Evolutionary conservation across 164 flowering plant species (phyloP).

Genomic region (Kingdonia uniflora): DNA sequence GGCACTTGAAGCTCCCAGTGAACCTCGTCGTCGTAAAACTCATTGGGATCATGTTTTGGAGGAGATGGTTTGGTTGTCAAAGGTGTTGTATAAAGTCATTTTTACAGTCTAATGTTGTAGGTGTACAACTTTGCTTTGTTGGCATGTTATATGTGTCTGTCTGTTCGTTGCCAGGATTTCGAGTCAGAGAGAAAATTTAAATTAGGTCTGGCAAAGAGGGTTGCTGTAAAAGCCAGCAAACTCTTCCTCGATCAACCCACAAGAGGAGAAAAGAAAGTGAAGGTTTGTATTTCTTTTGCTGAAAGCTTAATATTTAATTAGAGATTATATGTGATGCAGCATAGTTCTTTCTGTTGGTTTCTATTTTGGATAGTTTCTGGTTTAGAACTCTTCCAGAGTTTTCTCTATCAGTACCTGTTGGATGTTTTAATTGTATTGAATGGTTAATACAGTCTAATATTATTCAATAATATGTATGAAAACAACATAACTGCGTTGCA

Average conservation of each 20-base stretch:
- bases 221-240: conserved; percentile 89
- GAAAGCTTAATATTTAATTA: not conserved
- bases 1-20: conserved; percentile 90
- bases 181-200: conserved; percentile 99
- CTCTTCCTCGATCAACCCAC: conserved; percentile 90
- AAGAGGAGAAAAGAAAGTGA: conserved; percentile 85
- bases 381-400: too few relatives aligned
- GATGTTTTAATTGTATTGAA: too few relatives aligned
- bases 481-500: not conserved
- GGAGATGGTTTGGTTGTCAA: conserved; percentile 98
- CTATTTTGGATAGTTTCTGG: too few relatives aligned
- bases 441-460: too few relatives aligned
- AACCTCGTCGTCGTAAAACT: conserved; percentile 84
- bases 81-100: conserved; percentile 34
- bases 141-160: not conserved
- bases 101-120: not conserved
- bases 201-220: conserved; percentile 83
- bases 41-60: conserved; percentile 99
- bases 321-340: not conserved
- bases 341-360: not conserved
- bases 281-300: conserved; percentile 35
- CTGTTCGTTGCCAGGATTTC: conserved; percentile 61
- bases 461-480: too few relatives aligned
- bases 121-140: not conserved
- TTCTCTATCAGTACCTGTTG: too few relatives aligned